Percentiles rank a stretch among this genome's conserved stretches.
Conservation (phyloP, 768 basidiomycete species). For the Psilocybe azurescens region DNA sequence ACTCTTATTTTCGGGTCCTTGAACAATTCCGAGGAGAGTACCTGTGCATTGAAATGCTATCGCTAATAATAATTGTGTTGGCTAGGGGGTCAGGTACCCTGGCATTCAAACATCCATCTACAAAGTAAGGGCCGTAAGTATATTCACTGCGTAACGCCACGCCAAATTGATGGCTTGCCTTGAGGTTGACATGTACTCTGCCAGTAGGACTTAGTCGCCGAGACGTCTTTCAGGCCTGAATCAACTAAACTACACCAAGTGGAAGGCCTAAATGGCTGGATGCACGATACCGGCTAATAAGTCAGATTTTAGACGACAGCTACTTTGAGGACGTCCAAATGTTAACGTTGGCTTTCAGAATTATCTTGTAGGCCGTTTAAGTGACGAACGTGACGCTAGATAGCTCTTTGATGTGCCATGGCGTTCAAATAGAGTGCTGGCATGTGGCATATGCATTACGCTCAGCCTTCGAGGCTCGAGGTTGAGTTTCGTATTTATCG, state of each 20-base stretch:
- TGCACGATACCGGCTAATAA: background rate
- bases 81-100: background rate
- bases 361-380: background rate
- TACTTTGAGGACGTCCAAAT: background rate
- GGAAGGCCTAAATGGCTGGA: background rate
- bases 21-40: constrained; percentile 11
- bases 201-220: background rate
- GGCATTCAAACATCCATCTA: background rate
- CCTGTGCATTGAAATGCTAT: background rate
- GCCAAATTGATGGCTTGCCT: background rate
- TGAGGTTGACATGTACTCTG: background rate
- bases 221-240: background rate
- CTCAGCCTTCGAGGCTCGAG: constrained; percentile 6
- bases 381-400: background rate
- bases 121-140: background rate
- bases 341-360: background rate
- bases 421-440: constrained; percentile 2
- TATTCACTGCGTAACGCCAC: background rate
- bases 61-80: background rate
- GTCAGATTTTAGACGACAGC: background rate
- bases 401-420: background rate
- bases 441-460: constrained; percentile 13
- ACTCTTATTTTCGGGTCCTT: constrained; percentile 8
- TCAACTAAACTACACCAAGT: constrained; percentile 1
- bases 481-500: constrained; percentile 13